phyloP scores from a whole-genome alignment of 192 early-diverging fungal genomes.

The Gigaspora rosea region DNA sequence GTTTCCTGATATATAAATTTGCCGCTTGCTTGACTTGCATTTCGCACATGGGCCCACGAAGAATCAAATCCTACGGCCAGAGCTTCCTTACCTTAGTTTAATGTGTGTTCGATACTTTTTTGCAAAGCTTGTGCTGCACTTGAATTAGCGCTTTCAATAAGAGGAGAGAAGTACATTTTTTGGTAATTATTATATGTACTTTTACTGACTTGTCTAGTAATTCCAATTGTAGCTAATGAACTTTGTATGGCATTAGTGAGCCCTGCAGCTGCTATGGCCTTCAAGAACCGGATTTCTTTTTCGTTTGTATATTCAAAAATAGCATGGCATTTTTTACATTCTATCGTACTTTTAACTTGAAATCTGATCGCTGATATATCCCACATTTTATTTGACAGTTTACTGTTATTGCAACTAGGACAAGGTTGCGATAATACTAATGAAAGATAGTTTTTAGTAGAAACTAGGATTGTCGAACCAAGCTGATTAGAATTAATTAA shows the following conservation, averaged over 20 bases:
- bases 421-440: background rate
- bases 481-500: background rate
- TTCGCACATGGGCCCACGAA: background rate
- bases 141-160: background rate
- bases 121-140: background rate
- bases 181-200: conserved; percentile 13
- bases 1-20: background rate
- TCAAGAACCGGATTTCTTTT: background rate
- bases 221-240: background rate
- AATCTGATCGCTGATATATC: background rate
- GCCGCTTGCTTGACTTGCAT: background rate
- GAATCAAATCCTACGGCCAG: background rate
- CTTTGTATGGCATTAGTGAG: background rate
- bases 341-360: background rate
- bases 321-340: background rate
- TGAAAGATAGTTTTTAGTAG: conserved; percentile 1
- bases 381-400: background rate
- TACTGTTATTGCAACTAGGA: background rate
- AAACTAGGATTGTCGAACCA: background rate
- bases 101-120: background rate
- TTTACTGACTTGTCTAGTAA: background rate
- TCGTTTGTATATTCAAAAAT: background rate
- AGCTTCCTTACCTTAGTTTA: background rate
- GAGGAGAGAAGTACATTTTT: background rate
- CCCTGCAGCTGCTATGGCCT: background rate